Evolutionary conservation across 148 eudicot species (phyloP).

Genomic region (Amaranthus cruentus): DNA sequence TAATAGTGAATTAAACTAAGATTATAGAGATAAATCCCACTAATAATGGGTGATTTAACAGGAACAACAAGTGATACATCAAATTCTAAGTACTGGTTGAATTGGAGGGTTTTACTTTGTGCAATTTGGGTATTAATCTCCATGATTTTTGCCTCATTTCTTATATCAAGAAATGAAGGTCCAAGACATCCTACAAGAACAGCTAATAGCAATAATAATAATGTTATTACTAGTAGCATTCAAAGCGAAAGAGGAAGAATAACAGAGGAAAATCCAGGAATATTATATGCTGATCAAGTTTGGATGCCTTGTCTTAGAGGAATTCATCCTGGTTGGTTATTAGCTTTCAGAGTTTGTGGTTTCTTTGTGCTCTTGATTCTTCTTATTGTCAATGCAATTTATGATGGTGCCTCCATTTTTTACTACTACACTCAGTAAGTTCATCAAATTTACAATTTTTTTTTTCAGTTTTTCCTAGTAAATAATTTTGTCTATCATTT

Average conservation of each 20-base stretch:
- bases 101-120: slow-evolving; percentile 75
- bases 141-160: slow-evolving; percentile 40
- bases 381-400: slow-evolving; percentile 43
- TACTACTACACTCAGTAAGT: slow-evolving; percentile 83
- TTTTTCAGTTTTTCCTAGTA: not conserved
- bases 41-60: slow-evolving; percentile 46
- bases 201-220: not conserved
- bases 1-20: not conserved
- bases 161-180: slow-evolving; percentile 62
- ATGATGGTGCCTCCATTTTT: slow-evolving; percentile 46
- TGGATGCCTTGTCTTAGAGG: slow-evolving; percentile 67
- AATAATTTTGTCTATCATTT: too few species aligned
- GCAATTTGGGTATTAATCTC: slow-evolving; percentile 46
- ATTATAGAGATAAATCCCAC: not conserved
- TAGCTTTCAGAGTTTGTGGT: slow-evolving; percentile 52
- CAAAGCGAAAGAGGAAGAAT: slow-evolving; percentile 9
- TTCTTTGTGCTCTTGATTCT: slow-evolving; percentile 52
- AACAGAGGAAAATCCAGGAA: slow-evolving; percentile 33
- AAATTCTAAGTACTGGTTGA: slow-evolving; percentile 67
- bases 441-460: not conserved
- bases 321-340: slow-evolving; percentile 74
- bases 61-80: slow-evolving; percentile 50
- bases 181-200: slow-evolving; percentile 14
- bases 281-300: slow-evolving; percentile 61
- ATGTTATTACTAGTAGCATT: not conserved